Conservation (phyloP, 192 early-diverging fungal genomes). For the Jimgerdemannia lactiflua region DNA sequence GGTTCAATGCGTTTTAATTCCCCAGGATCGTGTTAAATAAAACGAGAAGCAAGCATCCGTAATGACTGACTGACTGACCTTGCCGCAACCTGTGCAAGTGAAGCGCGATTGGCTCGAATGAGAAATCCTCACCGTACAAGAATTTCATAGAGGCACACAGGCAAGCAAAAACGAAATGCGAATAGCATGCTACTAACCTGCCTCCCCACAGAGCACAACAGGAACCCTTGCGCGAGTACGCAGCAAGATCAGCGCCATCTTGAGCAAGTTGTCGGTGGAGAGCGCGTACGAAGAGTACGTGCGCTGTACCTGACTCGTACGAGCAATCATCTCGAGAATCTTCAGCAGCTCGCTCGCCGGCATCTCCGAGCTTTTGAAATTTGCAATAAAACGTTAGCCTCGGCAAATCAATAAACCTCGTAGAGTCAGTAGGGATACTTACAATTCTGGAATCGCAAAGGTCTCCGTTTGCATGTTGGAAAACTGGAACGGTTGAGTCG, state of each 20-base stretch:
- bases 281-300: slow-evolving; percentile 4
- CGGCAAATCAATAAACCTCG: neutral
- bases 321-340: slow-evolving; percentile 8
- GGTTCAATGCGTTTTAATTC: neutral
- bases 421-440: neutral
- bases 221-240: slow-evolving; percentile 17
- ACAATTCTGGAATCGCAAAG: neutral
- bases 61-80: slow-evolving; percentile 6
- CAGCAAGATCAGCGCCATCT: slow-evolving; percentile 18
- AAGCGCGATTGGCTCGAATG: neutral
- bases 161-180: neutral
- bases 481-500: neutral
- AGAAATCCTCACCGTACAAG: neutral
- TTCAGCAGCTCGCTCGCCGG: neutral
- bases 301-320: slow-evolving; percentile 6
- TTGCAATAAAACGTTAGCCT: slow-evolving; percentile 5
- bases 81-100: neutral
- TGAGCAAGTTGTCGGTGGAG: slow-evolving; percentile 16
- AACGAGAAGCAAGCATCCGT: neutral
- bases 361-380: slow-evolving; percentile 8
- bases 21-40: neutral
- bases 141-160: neutral
- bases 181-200: slow-evolving; percentile 3
- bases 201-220: slow-evolving; percentile 17
- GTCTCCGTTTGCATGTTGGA: neutral